Percentiles rank a stretch among this genome's conserved stretches.
Conservation (phyloP, 257 asterid species). For the Solanum ahanhuiri region DNA sequence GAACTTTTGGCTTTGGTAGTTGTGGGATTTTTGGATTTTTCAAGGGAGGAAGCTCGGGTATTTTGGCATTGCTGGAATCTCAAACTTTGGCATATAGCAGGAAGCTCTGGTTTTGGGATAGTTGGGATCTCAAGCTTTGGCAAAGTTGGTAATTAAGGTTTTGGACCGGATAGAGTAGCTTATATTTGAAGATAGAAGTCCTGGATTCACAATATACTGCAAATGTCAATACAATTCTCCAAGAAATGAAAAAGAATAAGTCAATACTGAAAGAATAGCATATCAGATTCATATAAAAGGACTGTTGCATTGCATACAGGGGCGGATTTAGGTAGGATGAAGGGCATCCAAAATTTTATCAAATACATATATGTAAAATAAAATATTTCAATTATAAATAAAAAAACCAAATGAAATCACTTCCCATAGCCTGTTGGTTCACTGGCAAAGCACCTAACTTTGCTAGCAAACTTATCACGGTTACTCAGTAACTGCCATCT, state of each 20-base stretch:
- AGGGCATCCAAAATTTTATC: neutral
- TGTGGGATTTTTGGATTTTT: no score
- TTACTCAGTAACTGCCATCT: neutral
- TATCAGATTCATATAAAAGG: neutral
- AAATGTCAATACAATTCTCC: neutral
- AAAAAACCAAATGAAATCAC: no score
- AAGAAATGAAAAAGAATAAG: neutral
- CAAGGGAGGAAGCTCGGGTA: no score
- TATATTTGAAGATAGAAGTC: neutral
- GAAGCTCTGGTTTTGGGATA: no score
- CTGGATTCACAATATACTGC: neutral
- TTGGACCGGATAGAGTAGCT: neutral
- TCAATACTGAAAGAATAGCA: neutral
- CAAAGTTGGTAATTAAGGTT: no score
- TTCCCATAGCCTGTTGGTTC: no score
- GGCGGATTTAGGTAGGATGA: neutral
- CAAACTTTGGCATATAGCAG: no score
- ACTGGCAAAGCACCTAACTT: no score
- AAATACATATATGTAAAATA: neutral
- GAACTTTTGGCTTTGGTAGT: no score
- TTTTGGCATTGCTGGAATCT: no score
- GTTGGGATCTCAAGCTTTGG: no score
- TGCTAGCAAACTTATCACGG: neutral
- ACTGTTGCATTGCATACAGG: neutral
- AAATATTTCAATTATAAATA: neutral